These are phyloP conservation scores for Suillus subaureus DNA, from an alignment of 768 basidiomycete genomes.

Conservation along the genomic window DNA sequence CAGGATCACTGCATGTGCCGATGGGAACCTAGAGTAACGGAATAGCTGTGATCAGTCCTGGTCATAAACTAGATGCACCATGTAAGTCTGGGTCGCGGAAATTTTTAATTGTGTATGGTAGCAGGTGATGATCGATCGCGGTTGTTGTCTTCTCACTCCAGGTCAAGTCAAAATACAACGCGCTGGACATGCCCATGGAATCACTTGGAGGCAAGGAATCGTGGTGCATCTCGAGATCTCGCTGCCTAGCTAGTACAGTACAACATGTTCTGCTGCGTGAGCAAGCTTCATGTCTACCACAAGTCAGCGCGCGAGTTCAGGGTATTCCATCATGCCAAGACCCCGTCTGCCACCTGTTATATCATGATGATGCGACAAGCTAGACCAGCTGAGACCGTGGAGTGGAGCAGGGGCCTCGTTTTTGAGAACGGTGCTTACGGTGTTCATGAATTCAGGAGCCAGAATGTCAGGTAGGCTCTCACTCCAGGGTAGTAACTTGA, in stretches of 20 bases:
- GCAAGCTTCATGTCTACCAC: neutral
- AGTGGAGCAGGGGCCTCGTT: slow-evolving; percentile 63
- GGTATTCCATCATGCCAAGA: neutral
- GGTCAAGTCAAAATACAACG: neutral
- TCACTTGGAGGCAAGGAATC: neutral
- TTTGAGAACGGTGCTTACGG: slow-evolving; percentile 84
- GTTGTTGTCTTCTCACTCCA: neutral
- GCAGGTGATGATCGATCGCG: neutral
- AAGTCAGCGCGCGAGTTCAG: neutral
- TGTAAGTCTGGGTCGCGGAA: neutral
- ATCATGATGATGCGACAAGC: neutral
- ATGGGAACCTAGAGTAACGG: neutral
- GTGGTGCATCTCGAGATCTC: neutral
- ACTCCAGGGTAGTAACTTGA: no score
- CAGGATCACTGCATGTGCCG: neutral
- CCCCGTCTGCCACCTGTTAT: neutral
- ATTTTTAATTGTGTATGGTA: neutral
- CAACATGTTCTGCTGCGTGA: neutral
- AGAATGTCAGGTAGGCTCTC: slow-evolving; percentile 74
- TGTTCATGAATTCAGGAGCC: slow-evolving; percentile 55
- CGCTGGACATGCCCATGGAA: neutral
- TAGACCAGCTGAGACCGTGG: slow-evolving; percentile 26
- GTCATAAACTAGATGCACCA: neutral
- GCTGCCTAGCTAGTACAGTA: neutral
- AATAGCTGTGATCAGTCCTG: neutral